These are phyloP conservation scores for Seiridium unicorne DNA, from an alignment of 2,329 filamentous ascomycete species.

Conservation along the genomic window DNA sequence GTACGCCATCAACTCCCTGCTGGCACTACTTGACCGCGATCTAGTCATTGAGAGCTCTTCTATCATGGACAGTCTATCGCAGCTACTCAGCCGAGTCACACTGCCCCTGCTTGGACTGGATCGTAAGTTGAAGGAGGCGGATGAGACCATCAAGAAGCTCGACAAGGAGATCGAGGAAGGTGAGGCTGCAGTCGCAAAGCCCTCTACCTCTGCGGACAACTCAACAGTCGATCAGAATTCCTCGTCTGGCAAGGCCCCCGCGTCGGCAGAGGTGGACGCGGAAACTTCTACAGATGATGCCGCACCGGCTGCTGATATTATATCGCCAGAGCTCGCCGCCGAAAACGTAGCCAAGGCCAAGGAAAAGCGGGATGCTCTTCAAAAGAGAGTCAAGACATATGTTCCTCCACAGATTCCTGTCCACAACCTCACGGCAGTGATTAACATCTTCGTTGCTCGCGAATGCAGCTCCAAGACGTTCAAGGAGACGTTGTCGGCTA, in stretches of 20 bases:
- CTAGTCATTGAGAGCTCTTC: slow-evolving; percentile 95
- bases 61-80: slow-evolving; percentile 92
- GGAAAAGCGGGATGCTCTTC: slow-evolving; percentile 37
- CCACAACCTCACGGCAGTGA: slow-evolving; percentile 87
- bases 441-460: slow-evolving; percentile 91
- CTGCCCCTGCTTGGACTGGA: slow-evolving; percentile 79
- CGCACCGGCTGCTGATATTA: slow-evolving; percentile 14
- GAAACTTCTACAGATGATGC: slow-evolving; percentile 9
- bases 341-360: slow-evolving; percentile 28
- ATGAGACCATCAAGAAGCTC: slow-evolving; percentile 34
- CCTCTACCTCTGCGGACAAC: slow-evolving; percentile 15
- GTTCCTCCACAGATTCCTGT: slow-evolving; percentile 84
- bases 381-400: slow-evolving; percentile 58
- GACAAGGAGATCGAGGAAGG: slow-evolving; percentile 33
- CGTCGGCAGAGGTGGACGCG: slow-evolving; percentile 15
- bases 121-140: slow-evolving; percentile 55
- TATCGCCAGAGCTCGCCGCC: slow-evolving; percentile 7
- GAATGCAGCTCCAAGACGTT: slow-evolving; percentile 98
- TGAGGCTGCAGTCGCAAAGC: not conserved
- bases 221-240: slow-evolving; percentile 15
- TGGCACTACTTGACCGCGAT: slow-evolving; percentile 86
- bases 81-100: slow-evolving; percentile 84
- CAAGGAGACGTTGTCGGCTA: slow-evolving; percentile 95
- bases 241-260: slow-evolving; percentile 11
- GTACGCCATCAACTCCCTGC: slow-evolving; percentile 87